Evolutionary conservation across 108 stramenopile species (phyloP).

Genomic region (Nitzschia palea): DNA sequence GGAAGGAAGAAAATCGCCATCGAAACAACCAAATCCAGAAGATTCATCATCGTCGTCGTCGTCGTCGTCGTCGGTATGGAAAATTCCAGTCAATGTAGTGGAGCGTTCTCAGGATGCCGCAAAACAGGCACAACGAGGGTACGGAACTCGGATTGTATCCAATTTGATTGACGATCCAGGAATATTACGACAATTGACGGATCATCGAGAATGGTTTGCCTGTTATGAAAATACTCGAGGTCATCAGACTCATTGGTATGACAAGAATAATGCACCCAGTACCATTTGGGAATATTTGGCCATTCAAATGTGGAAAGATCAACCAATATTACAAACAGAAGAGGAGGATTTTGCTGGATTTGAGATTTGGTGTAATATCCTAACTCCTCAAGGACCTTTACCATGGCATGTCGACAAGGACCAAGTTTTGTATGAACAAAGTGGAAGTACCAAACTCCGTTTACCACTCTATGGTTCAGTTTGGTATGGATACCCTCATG

Average conservation of each 20-base stretch:
- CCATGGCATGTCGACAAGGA: conserved; percentile 35
- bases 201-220: conserved; percentile 3
- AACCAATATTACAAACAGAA: conserved; percentile 3
- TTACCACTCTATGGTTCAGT: conserved; percentile 24
- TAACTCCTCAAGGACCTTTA: conserved; percentile 2
- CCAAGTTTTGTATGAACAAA: conserved; percentile 7
- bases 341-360: neutral
- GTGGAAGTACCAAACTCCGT: neutral
- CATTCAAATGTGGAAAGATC: conserved; percentile 20
- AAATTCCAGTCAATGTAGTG: neutral
- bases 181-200: neutral
- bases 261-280: neutral
- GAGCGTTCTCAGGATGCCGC: neutral
- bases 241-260: neutral
- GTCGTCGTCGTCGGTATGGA: conserved; percentile 2
- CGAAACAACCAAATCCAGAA: neutral
- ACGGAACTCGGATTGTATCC: neutral
- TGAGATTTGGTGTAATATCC: conserved; percentile 33
- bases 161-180: conserved; percentile 1
- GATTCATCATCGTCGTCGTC: neutral
- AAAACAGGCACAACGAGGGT: neutral
- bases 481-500: conserved; percentile 29
- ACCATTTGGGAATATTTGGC: conserved; percentile 4
- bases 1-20: neutral
- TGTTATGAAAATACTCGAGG: conserved; percentile 1